These are phyloP conservation scores for Cordyceps cateniannulata DNA, from an alignment of 2,329 filamentous ascomycete genomes.

Conservation along the genomic window DNA sequence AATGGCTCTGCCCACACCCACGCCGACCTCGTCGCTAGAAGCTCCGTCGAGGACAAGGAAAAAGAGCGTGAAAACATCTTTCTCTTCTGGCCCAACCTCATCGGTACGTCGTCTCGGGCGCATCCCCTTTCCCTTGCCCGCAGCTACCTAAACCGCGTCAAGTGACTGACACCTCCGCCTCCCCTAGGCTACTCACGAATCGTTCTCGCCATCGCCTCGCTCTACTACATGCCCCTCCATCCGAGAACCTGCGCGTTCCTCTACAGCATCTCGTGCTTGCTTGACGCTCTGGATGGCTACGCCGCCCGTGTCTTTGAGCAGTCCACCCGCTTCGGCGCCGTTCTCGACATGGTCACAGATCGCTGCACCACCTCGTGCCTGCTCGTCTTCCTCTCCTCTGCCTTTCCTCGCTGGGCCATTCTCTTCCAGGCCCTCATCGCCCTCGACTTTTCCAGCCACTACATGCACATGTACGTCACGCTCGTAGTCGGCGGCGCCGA, in stretches of 20 bases:
- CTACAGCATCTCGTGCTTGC: conserved; percentile 89
- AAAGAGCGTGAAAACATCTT: conserved; percentile 66
- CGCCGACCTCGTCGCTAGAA: conserved; percentile 24
- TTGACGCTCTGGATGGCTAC: conserved; percentile 91
- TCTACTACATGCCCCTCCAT: conserved; percentile 99
- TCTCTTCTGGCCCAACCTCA: conserved; percentile 74
- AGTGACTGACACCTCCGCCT: neutral
- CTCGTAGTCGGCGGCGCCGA: conserved; percentile 76
- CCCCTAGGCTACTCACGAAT: conserved; percentile 63
- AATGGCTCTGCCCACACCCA: conserved; percentile 37
- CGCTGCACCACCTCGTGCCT: conserved; percentile 94
- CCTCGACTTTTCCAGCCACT: conserved; percentile 90
- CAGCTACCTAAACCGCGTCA: neutral
- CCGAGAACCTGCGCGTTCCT: conserved; percentile 89
- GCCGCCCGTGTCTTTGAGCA: conserved; percentile 78
- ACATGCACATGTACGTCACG: conserved; percentile 98
- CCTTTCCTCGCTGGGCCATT: conserved; percentile 90
- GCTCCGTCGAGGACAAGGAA: conserved; percentile 23
- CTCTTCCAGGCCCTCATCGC: conserved; percentile 91
- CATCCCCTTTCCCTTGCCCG: neutral
- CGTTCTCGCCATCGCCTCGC: conserved; percentile 76
- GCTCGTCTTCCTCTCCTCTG: conserved; percentile 88
- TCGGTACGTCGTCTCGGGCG: conserved; percentile 48
- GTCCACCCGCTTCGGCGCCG: conserved; percentile 90
- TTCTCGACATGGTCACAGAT: conserved; percentile 98